Evolutionary conservation across 441 rosid species (phyloP).

Genomic region (Croton laevigatus): DNA sequence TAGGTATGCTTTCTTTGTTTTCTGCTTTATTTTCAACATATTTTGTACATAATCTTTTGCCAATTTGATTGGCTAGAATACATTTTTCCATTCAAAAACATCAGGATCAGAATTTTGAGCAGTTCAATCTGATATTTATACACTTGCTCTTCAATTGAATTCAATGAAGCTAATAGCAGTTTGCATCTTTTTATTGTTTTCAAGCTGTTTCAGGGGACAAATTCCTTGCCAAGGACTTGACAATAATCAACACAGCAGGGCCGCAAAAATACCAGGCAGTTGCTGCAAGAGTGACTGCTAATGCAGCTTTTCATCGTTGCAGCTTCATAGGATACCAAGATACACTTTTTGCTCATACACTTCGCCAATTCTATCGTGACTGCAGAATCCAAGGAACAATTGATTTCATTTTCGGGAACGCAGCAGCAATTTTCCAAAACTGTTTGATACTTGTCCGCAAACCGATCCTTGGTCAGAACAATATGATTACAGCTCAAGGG

Average conservation of each 20-base stretch:
- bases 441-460: constrained; percentile 59
- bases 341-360: constrained; percentile 73
- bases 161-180: too few relatives aligned
- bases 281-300: constrained; percentile 71
- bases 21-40: neutral
- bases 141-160: too few relatives aligned
- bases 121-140: too few relatives aligned
- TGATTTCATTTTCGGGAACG: constrained; percentile 82
- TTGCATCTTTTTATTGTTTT: neutral
- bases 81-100: too few relatives aligned
- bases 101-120: too few relatives aligned
- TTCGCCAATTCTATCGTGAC: constrained; percentile 74
- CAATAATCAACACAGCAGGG: constrained; percentile 72
- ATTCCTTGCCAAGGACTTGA: constrained; percentile 67
- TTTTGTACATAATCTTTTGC: neutral
- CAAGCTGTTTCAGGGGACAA: constrained; percentile 77
- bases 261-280: constrained; percentile 80
- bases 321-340: constrained; percentile 63
- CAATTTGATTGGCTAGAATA: too few relatives aligned
- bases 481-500: constrained; percentile 80
- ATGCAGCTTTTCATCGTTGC: constrained; percentile 68
- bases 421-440: constrained; percentile 72
- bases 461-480: constrained; percentile 58
- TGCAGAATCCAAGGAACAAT: constrained; percentile 75
- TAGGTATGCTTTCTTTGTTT: constrained; percentile 16